Evolutionary conservation across 2,329 filamentous ascomycete species (phyloP).

Genomic region (Exserohilum rostratum): DNA sequence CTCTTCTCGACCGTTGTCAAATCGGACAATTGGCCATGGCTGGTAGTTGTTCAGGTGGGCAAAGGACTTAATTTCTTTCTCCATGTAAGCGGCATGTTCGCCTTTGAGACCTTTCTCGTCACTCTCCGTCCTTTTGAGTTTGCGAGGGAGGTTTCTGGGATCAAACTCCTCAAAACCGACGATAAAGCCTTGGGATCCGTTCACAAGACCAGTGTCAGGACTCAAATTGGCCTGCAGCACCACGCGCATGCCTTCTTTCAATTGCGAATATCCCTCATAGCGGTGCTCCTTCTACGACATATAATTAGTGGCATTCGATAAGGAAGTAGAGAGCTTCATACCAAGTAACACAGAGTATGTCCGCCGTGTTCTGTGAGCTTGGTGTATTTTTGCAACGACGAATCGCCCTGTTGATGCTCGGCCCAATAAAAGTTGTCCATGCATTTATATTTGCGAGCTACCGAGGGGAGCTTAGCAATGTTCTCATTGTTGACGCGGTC

Average conservation of each 20-base stretch:
- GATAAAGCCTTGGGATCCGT: conserved; percentile 44
- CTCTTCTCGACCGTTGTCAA: conserved; percentile 54
- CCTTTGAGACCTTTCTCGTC: conserved; percentile 39
- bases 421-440: conserved; percentile 54
- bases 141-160: conserved; percentile 32
- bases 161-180: conserved; percentile 47
- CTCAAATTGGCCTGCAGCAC: conserved; percentile 60
- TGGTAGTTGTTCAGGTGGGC: conserved; percentile 42
- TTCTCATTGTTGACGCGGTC: conserved; percentile 41
- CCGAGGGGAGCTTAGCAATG: conserved; percentile 39
- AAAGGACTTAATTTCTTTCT: conserved; percentile 50
- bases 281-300: conserved; percentile 50
- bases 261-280: conserved; percentile 51
- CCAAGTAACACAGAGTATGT: conserved; percentile 29
- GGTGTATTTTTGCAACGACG: conserved; percentile 17
- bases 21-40: conserved; percentile 60
- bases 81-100: conserved; percentile 47
- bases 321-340: not conserved
- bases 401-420: conserved; percentile 29
- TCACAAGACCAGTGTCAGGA: conserved; percentile 37
- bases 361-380: conserved; percentile 5
- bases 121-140: conserved; percentile 11
- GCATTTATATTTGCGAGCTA: conserved; percentile 35
- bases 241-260: conserved; percentile 61
- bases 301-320: not conserved